Base-by-base conservation (phyloP, 257 asterid species). In the Thymus quinquecostatus region DNA sequence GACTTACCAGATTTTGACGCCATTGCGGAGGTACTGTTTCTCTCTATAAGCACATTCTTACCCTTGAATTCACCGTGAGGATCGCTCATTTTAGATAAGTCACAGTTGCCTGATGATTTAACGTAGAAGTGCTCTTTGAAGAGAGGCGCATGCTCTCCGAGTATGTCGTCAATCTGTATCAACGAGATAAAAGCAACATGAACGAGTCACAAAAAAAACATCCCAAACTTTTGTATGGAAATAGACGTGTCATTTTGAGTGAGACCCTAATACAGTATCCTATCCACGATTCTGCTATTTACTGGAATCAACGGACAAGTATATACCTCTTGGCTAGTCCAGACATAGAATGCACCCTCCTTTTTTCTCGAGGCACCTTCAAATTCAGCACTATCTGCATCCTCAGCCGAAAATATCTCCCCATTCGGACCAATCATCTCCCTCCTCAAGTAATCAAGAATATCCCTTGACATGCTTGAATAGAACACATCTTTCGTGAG, bases 321-420 rank as follows among this genome's bases (percentile, higher is more conserved):
- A 29, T 27, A 51, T 83, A 94, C 99, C 97, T 94, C 99, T 47
- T 59, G 76, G 83, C 85, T 84, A 43, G 89, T 83, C 97, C 99
- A 94, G 71, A 94, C 50, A 63, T 94, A 94, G 80, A 91, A 94
- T 28, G 97, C 97, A 56, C 99, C 99, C 85, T 94, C 97, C 78
- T 85, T 91, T 85, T 93, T 94, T 73, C 81, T 69, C 1, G 69
- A 43, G 32, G 95, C 84, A 38, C 86, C 97, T 81, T 94, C 97
- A 13, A 36, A 77, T 75, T 91, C 97, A 14, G 92, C 92, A 88
- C 97, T 94, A 69, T 94, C 99, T 43, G 99, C 99, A 81, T 94
- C 99, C 82, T 91, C 99, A 3, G 99, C 99, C 2, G 97, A 94
- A 78, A 79, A 94, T 65, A 94, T 94, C 81, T 89, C 97, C 45